phyloP scores from a whole-genome alignment of 2,329 filamentous ascomycete genomes.

The Metarhizium humberi region DNA sequence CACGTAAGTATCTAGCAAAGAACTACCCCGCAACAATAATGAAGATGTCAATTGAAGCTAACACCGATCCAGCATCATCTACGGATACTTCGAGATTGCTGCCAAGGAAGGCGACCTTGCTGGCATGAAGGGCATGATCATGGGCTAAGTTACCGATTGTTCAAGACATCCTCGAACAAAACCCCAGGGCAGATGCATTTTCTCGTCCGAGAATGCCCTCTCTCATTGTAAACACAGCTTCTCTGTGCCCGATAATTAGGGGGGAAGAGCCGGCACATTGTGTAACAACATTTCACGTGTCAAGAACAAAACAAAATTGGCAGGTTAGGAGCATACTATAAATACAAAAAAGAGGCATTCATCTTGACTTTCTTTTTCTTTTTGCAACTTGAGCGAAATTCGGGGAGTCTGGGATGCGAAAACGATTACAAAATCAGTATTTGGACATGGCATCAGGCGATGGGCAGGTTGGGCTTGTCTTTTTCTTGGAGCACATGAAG shows the following conservation, averaged over 20 bases:
- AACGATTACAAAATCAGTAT: background rate
- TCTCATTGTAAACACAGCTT: background rate
- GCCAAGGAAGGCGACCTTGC: constrained; percentile 96
- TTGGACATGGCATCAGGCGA: constrained; percentile 3
- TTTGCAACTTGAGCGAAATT: background rate
- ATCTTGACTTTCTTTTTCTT: background rate
- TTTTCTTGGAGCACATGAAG: background rate
- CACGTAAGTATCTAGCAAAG: constrained; percentile 61
- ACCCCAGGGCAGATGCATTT: background rate
- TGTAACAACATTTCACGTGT: constrained; percentile 7
- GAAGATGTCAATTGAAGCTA: background rate
- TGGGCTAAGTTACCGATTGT: constrained; percentile 41
- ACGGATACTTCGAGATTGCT: constrained; percentile 98
- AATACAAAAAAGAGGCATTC: constrained; percentile 4
- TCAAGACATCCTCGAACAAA: background rate
- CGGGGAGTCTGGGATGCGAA: constrained; percentile 1
- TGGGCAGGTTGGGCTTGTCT: background rate
- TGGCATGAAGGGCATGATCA: constrained; percentile 67
- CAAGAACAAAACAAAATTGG: background rate
- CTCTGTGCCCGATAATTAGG: background rate
- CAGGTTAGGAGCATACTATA: background rate
- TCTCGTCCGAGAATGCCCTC: background rate
- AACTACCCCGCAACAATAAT: background rate
- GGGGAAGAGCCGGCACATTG: background rate
- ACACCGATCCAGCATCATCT: constrained; percentile 70